Evolutionary conservation across 2,329 filamentous ascomycete genomes (phyloP), one percentile per base, ranked within the genome.

Genomic region (Botrytis fabae): DNA sequence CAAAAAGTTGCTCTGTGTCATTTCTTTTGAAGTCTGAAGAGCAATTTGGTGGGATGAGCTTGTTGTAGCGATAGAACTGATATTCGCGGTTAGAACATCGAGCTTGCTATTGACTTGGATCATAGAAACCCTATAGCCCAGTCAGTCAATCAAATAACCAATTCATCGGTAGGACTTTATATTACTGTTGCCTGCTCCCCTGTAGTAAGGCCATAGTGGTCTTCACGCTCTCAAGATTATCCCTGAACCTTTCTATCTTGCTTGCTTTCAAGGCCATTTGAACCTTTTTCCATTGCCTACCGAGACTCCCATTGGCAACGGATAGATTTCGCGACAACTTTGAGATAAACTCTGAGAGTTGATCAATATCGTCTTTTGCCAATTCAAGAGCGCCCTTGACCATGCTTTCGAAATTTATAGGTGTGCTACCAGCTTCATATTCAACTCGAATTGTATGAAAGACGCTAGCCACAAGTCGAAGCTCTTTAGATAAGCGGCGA

Each of bases 191-290:
- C 25, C 66, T 51, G 46, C 59, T 73, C 2, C 48, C 18, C 51
- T 76, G 66, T 12, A 75, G 61, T 25, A 74, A 14, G 51, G 32
- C 38, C 20, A 76, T 59, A 28, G 32, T 74, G 32, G 60, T 70
- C 35, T 73, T 70, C 2, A 71, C 46, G 60, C 64, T 69, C 46
- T 72, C 38, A 7, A 75, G 63, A 10, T 71, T 57, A 16, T 38
- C 46, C 42, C 48, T 72, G 35, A 73, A 42, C 54, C 70, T 74
- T 8, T 46, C 61, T 35, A 76, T 73, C 57, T 76, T 75, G 14
- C 63, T 69, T 9, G 46, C 66, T 32, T 72, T 74, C 3, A 76
- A 35, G 4, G 42, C 57, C 51, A 73, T 62, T 38, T 74, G 48
- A 2, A 74, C 38, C 25, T 48, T 64, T 28, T 57, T 64, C 74